Evolutionary conservation across 257 asterid genomes (phyloP), one percentile per base, ranked within the genome.

Genomic region (Pogostemon cablin): DNA sequence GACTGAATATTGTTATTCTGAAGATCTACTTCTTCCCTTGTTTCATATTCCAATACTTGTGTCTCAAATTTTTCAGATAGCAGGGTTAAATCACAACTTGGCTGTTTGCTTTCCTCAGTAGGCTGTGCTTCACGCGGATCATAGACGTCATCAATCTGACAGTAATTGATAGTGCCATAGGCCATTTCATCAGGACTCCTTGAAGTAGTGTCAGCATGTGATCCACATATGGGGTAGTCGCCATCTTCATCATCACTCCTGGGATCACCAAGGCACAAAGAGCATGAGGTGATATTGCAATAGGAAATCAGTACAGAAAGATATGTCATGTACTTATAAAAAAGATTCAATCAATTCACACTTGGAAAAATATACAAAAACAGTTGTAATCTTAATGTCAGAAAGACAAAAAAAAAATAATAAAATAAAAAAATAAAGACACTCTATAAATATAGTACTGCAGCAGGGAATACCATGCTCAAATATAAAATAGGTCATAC

Each of bases 231-330:
- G 58, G 87, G 70, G 78, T 87, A 84, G 75, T 81, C 87, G 41
- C 82, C 86, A 57, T 89, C 96, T 70, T 84, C 95, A 5, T 87
- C 96, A 48, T 82, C 88, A 75, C 90, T 89, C 83, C 96, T 87
- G 84, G 58, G 67, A 79, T 75, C 64, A 75, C 58, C 77, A 79
- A 65, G 52, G 60, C 41, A 72, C 9, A 46, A 54, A 25, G 53
- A 67, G 74, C 73, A 74, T 50, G 57, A 61, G 66, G 48, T 39
- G 65, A 76, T 75, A 48, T 54, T 62, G 43, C 49, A 17, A 62
- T 58, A 61, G 44, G 46, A 52, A 73, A 79, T 42, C 59, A 32
- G 52, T 66, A 34, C 44, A 48, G 12, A 70, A 47, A 69, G 35
- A 6, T 63, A 52, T 12, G 62, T 67, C 25, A 39, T 52, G 61